Evolutionary conservation across 176 grass and related monocot species (phyloP).

Genomic region (Dactylis glomerata): DNA sequence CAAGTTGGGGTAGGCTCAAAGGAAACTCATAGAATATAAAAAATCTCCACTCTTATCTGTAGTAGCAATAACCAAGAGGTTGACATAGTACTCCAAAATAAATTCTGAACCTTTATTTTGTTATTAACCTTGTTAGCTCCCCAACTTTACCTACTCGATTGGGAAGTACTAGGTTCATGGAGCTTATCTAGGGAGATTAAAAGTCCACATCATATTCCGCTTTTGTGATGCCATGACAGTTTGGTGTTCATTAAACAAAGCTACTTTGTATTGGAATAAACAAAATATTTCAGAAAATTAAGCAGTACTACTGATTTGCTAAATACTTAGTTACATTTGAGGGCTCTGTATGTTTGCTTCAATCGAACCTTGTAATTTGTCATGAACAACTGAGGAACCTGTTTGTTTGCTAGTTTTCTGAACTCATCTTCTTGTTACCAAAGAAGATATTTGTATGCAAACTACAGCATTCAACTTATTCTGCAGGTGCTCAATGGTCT

Average conservation of each 20-base stretch:
- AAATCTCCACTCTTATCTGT: background rate
- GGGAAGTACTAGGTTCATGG: background rate
- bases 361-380: background rate
- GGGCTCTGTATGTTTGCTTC: background rate
- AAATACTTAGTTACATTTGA: constrained; percentile 11
- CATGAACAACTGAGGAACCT: constrained; percentile 3
- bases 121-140: constrained; percentile 7
- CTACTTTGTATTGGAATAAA: background rate
- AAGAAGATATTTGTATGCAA: constrained; percentile 16
- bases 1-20: too few relatives aligned
- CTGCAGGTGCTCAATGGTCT: constrained; percentile 92
- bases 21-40: background rate
- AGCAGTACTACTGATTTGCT: background rate
- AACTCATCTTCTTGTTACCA: background rate
- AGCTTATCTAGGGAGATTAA: background rate
- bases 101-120: constrained; percentile 9
- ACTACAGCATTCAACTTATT: constrained; percentile 29
- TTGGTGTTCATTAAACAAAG: constrained; percentile 6
- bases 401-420: constrained; percentile 22
- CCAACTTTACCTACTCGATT: background rate
- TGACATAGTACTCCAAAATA: background rate
- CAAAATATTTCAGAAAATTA: background rate
- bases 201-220: background rate
- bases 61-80: background rate
- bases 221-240: background rate